phyloP scores from a whole-genome alignment of 768 basidiomycete species.

The Mycena chlorophos region DNA sequence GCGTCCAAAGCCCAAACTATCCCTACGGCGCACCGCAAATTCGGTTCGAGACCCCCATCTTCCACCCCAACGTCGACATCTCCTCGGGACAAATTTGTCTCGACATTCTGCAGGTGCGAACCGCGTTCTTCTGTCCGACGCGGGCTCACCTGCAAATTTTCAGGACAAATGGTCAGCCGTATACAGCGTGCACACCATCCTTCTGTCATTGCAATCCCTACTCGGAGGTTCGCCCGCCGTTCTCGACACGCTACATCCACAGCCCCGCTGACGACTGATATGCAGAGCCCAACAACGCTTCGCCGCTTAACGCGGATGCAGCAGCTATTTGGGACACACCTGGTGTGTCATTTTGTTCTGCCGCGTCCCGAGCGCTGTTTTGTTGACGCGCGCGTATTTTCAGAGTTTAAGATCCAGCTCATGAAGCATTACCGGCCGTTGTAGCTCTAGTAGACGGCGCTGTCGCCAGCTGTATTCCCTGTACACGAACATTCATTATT shows the following conservation, averaged over 20 bases:
- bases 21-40: conserved; percentile 84
- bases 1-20: conserved; percentile 54
- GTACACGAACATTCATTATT: conserved; percentile 11
- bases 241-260: not conserved
- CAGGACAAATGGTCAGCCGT: conserved; percentile 94
- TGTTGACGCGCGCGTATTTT: conserved; percentile 9
- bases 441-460: conserved; percentile 31
- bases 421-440: conserved; percentile 70
- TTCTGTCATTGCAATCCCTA: conserved; percentile 83
- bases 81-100: conserved; percentile 76
- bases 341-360: conserved; percentile 41
- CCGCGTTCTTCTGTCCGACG: conserved; percentile 12
- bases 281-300: conserved; percentile 89
- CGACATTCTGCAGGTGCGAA: conserved; percentile 82
- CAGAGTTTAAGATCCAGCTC: conserved; percentile 73
- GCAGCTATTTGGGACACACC: conserved; percentile 75
- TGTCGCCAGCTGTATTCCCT: conserved; percentile 15
- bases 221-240: conserved; percentile 69
- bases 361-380: not conserved
- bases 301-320: conserved; percentile 86
- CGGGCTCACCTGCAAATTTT: not conserved
- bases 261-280: not conserved
- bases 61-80: conserved; percentile 89
- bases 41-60: conserved; percentile 88
- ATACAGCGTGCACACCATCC: conserved; percentile 87